Percentiles rank a stretch among this genome's conserved stretches.
These are phyloP conservation scores for Nigrospora oryzae DNA, from an alignment of 2,329 filamentous ascomycete species.

Conservation along the genomic window DNA sequence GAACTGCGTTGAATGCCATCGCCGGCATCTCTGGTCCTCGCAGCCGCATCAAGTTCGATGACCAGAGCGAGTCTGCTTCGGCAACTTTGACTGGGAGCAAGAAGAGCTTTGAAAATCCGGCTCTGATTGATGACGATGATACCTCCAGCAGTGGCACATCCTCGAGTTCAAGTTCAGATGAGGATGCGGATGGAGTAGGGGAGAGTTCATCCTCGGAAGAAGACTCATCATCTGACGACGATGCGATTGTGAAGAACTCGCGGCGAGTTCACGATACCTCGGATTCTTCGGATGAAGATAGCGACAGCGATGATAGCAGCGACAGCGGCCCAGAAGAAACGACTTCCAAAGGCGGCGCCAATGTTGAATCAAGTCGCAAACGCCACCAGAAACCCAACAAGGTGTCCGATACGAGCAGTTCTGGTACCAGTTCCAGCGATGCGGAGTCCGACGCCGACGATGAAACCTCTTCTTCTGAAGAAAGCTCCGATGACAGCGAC, in stretches of 20 bases:
- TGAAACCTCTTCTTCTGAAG: conserved; percentile 9
- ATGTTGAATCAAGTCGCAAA: neutral
- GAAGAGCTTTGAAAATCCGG: conserved; percentile 9
- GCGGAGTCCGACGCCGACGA: conserved; percentile 8
- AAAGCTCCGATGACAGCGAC: conserved; percentile 4
- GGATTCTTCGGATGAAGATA: conserved; percentile 5
- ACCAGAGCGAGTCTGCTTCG: neutral
- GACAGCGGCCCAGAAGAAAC: conserved; percentile 16
- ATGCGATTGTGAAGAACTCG: conserved; percentile 2
- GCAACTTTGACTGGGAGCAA: conserved; percentile 6
- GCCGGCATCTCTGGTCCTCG: conserved; percentile 20
- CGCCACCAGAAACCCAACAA: neutral
- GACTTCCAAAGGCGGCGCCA: neutral
- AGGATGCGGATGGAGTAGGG: conserved; percentile 9
- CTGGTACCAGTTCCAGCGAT: conserved; percentile 1
- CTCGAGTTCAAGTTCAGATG: conserved; percentile 14
- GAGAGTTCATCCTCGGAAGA: conserved; percentile 3
- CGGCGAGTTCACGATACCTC: neutral
- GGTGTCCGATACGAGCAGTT: neutral
- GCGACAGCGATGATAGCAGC: conserved; percentile 13
- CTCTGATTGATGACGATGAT: conserved; percentile 8
- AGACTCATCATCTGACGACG: conserved; percentile 9
- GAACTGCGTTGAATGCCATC: conserved; percentile 24
- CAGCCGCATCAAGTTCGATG: conserved; percentile 10
- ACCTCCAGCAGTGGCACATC: conserved; percentile 11